Evolutionary conservation across 306 rosid genomes (phyloP), one percentile per base, ranked within the genome.

Genomic region (Lathyrus tuberosus): DNA sequence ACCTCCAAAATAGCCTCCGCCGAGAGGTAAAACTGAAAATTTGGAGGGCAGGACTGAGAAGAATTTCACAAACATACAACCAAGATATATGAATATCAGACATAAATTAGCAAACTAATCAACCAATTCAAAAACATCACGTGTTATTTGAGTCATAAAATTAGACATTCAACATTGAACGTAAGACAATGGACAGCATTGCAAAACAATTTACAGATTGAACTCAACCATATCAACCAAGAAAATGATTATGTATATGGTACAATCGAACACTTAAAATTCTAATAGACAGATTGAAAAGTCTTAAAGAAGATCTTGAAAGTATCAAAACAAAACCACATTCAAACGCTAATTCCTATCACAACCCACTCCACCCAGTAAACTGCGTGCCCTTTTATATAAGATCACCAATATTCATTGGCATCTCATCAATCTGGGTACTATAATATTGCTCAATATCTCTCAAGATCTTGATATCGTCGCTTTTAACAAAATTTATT

Each of bases 351-450:
- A 79, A 58, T 57, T 49, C 77, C 68, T 72, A 67, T 9, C 8
- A n/a, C 76, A 17, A 42, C 14, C 33, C 81, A 76, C 74, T 69
- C 73, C 88, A 86, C 65, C 70, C 46, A 78, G 72, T 49, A 74
- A 52, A 57, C 26, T 43, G 43, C 47, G 11, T 9, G 62, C 26
- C 58, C 37, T 31, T 28, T 82, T 60, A 94, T 72, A 94, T 94
- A 67, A 94, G 86, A 82, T 94, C 98, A 17, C 96, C 97, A 67
- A 94, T 97, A 61, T 94, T 94, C 98, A 94, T 94, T 0, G 98
- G 98, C 98, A 94, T 94, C 80, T 90, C 98, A 49, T 94, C 98
- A 62, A 94, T 94, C 88, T 94, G 97, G 6, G 98, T 94, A 79
- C 98, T 94, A 81, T 94, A 94, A 52, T 94, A 94, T 69, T 94